phyloP scores from a whole-genome alignment of 306 rosid genomes.

The Trichosanthes truncata region DNA sequence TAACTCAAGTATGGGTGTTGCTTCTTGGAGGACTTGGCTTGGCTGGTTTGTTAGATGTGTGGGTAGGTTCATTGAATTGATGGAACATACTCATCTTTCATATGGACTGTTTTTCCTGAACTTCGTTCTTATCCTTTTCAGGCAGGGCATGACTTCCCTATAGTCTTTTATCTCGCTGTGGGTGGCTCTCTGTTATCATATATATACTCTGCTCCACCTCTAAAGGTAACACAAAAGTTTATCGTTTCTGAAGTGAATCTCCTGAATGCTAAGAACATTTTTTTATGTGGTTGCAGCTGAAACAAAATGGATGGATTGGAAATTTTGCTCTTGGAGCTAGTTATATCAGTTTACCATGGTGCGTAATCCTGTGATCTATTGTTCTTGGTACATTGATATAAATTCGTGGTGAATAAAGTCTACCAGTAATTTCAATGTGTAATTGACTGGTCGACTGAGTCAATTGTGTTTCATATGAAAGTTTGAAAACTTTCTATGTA shows the following conservation, averaged over 20 bases:
- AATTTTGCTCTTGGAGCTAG: slow-evolving; percentile 98
- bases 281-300: slow-evolving; percentile 52
- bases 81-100: slow-evolving; percentile 1
- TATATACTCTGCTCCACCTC: slow-evolving; percentile 95
- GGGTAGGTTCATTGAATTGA: slow-evolving; percentile 51
- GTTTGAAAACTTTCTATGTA: neutral
- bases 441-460: neutral
- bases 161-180: slow-evolving; percentile 70
- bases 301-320: slow-evolving; percentile 99
- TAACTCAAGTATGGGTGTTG: slow-evolving; percentile 91
- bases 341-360: slow-evolving; percentile 98
- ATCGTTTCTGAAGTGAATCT: neutral
- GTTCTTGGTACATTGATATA: neutral
- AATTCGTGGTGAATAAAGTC: neutral
- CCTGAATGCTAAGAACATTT: slow-evolving; percentile 19
- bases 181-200: slow-evolving; percentile 89
- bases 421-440: neutral
- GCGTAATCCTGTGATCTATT: slow-evolving; percentile 23
- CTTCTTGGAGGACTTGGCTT: slow-evolving; percentile 73
- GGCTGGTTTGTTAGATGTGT: slow-evolving; percentile 77
- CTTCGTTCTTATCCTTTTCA: slow-evolving; percentile 22
- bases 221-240: slow-evolving; percentile 43
- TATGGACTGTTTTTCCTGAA: slow-evolving; percentile 17
- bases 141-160: slow-evolving; percentile 86
- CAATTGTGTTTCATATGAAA: neutral